Base-by-base conservation (phyloP, 208 protist genomes). In the Acanthamoeba rhysodes region DNA sequence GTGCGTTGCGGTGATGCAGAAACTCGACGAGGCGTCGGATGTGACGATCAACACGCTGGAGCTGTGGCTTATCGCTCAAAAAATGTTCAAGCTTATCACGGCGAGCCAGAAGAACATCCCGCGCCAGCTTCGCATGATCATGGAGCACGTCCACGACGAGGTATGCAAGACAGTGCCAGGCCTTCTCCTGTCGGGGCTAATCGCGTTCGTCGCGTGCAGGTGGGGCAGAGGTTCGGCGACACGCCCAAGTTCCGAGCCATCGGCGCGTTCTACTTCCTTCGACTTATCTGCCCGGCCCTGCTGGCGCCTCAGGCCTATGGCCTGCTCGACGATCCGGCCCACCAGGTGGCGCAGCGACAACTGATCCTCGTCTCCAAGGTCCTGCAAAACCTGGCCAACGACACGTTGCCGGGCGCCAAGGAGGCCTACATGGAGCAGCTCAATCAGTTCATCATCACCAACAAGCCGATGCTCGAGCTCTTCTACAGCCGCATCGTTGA, bases 331-430 rank as follows among this genome's bases (percentile, higher is more conserved):
- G 32, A 16, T 14, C 87, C 87, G 10, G 16, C 87, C 12, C 87
- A 93, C 48, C 48, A 66, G 80, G 80, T 88, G 70, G 90, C 90
- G 18, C 62, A 94, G 55, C 37, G 90, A 32, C 68, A 78, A 50
- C 48, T 94, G 37, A 84, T 94, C 68, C 90, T 94, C 4, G 64
- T 94, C 10, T 32, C 90, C 37, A 94, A 94, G 70, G 55, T 84
- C 24, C 45, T 94, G 18, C 90, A 94, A 68, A 94, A 94, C 41
- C 90, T 94, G 68, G 90, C 90, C 68, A 94, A 94, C 53, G 68
- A 68, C 50, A 84, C 90, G 8, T 10, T 84, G 29, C 70, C 70
- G 29, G 72, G 90, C 68, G 20, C 37, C n/a, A 94, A 94, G 45
- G 90, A 94, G 90, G 24, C 4, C 9, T 94, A 85, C 90, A 94